Evolutionary conservation across 768 basidiomycete genomes (phyloP), one percentile per base, ranked within the genome.

Genomic region (Psilocybe subaeruginosa): DNA sequence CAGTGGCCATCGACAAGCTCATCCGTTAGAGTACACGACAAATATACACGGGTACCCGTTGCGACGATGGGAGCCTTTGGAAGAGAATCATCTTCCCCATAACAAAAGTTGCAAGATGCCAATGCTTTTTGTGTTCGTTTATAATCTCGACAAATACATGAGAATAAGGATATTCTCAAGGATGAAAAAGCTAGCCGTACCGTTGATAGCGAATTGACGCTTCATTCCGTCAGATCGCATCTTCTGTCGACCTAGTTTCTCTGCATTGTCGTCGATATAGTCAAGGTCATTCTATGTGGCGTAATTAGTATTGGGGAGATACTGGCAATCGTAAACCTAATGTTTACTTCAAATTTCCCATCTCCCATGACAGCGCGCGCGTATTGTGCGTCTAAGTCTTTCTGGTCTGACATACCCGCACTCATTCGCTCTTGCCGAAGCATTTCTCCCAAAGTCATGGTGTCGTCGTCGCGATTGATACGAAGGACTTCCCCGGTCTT

Each of bases 151-250:
- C 27, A 8, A 14, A 8, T 12, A 17, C 41, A 11, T 52, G 30
- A 49, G n/a, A 31, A 37, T 55, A 17, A 43, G 29, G 16, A 29
- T 14, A 3, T n/a, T n/a, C 3, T 12, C 19, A 37, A 54, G 54
- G 30, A 19, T 5, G n/a, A 16, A 47, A 48, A 56, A 41, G 39
- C 23, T 17, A n/a, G 31, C 71, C 82, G 41, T 63, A 93, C 95
- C 96, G 60, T 98, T 87, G 64, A 99, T 92, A 11, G 97, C 97
- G 73, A 98, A 99, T 66, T 95, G 92, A 48, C 96, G 86, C 73
- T 95, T 99, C 90, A 97, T 94, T 19, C 91, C 93, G 69, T 99
- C 97, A 3, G 90, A 88, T 54, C 95, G 91, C 93, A 98, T 95
- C 76, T 97, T 99, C 74, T 94, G 89, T 58, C 96, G 81, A 41